Percentiles rank a stretch among this genome's conserved stretches.
Evolutionary conservation across 2,329 filamentous ascomycete species (phyloP).

Genomic region (Diplodia mutila): DNA sequence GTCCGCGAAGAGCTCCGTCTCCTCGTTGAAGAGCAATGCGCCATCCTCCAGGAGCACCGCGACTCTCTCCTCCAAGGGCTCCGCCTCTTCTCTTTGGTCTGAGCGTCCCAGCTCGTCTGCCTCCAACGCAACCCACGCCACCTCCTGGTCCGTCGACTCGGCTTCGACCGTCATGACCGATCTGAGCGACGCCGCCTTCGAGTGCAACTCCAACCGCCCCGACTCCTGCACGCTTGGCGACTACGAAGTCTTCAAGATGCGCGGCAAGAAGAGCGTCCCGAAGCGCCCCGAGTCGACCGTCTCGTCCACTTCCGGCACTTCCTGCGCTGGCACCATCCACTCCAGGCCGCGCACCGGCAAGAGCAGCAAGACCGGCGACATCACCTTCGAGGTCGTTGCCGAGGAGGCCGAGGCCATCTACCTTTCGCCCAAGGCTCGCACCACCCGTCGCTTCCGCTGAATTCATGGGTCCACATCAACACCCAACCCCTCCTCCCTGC

Average conservation of each 20-base stretch:
- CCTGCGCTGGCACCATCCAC: slow-evolving; percentile 21
- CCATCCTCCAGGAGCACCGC: slow-evolving; percentile 1
- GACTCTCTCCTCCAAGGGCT: slow-evolving; percentile 12
- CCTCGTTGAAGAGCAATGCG: background rate
- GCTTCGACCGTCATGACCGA: slow-evolving; percentile 18
- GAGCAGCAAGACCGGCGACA: slow-evolving; percentile 19
- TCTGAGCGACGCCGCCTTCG: background rate
- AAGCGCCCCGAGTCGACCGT: slow-evolving; percentile 10
- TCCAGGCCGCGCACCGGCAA: slow-evolving; percentile 11
- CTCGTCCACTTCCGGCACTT: slow-evolving; percentile 10
- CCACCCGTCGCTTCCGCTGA: slow-evolving; percentile 12
- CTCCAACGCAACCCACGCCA: slow-evolving; percentile 17
- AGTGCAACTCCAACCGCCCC: slow-evolving; percentile 11
- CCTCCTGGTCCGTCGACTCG: slow-evolving; percentile 15
- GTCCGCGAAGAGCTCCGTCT: slow-evolving; percentile 11
- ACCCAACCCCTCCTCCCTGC: background rate
- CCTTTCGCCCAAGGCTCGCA: slow-evolving; percentile 6
- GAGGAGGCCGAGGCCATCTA: slow-evolving; percentile 18
- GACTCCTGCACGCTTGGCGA: slow-evolving; percentile 21
- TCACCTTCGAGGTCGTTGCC: slow-evolving; percentile 13
- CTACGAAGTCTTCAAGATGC: slow-evolving; percentile 8
- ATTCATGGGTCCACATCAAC: background rate
- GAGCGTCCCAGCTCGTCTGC: slow-evolving; percentile 14
- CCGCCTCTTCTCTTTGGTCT: slow-evolving; percentile 18
- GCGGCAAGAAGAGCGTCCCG: background rate